A percentile compares a stretch with the other conserved stretches of the same genome.
Conservation (phyloP, 495 filamentous ascomycete genomes). For the Apodospora peruviana region DNA sequence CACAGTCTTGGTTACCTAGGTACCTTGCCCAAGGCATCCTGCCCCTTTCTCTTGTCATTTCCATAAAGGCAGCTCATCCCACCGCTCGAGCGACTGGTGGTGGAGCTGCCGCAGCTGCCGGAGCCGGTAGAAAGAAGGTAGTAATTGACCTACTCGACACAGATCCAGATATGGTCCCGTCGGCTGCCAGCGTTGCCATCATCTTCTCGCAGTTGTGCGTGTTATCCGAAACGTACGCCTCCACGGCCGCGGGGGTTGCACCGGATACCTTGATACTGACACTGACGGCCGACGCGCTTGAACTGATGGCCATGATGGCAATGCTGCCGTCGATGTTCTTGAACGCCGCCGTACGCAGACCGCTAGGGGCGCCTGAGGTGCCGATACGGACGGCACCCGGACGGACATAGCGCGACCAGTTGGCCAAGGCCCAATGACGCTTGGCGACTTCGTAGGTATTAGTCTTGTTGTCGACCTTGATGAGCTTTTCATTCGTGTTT, state of each 20-base stretch:
- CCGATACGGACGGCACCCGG: constrained; percentile 42
- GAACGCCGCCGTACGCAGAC: constrained; percentile 44
- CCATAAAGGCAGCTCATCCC: no score
- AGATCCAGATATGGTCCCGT: constrained; percentile 28
- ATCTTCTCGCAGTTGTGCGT: constrained; percentile 28
- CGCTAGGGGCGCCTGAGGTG: constrained; percentile 16
- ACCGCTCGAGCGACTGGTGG: no score
- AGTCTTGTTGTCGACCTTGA: constrained; percentile 35
- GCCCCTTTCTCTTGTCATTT: no score
- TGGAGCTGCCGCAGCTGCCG: no score
- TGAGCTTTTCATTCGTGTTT: constrained; percentile 42
- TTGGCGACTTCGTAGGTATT: constrained; percentile 35
- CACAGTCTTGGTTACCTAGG: no score
- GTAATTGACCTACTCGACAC: constrained; percentile 33
- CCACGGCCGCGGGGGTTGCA: constrained; percentile 15
- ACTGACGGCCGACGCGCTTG: constrained; percentile 22
- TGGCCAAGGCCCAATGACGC: constrained; percentile 51
- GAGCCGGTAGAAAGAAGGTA: constrained; percentile 25
- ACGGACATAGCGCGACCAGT: constrained; percentile 43
- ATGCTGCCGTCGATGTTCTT: constrained; percentile 44
- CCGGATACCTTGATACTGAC: constrained; percentile 25
- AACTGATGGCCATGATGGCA: constrained; percentile 44
- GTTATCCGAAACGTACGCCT: constrained; percentile 33
- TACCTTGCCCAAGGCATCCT: no score
- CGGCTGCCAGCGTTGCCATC: constrained; percentile 18